phyloP scores from a whole-genome alignment of 2,329 filamentous ascomycete genomes.

The Phialophora expanda region DNA sequence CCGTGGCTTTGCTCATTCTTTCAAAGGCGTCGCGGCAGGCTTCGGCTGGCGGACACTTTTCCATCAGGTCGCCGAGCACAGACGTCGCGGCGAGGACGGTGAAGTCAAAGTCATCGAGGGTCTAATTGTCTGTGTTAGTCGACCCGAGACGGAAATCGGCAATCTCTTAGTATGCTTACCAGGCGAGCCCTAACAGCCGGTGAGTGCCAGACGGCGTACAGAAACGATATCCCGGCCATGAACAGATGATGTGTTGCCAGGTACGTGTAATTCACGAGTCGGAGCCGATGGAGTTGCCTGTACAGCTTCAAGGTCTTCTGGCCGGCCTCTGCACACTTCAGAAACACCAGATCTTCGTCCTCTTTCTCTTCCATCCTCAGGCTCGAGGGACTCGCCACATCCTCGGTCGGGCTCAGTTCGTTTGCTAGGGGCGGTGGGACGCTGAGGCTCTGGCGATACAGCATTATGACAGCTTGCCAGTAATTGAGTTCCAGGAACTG shows the following conservation, averaged over 20 bases:
- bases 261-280: constrained; percentile 94
- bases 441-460: constrained; percentile 87
- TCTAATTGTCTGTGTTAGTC: constrained; percentile 49
- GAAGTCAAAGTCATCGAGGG: constrained; percentile 96
- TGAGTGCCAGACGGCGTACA: constrained; percentile 98
- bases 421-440: constrained; percentile 83
- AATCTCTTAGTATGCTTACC: constrained; percentile 59
- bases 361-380: constrained; percentile 54
- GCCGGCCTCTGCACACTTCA: constrained; percentile 93
- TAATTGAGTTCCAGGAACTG: constrained; percentile 95
- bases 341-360: constrained; percentile 88
- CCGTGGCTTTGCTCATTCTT: constrained; percentile 90
- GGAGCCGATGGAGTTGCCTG: constrained; percentile 82
- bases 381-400: constrained; percentile 62
- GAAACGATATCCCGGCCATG: constrained; percentile 93
- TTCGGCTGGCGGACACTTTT: constrained; percentile 93
- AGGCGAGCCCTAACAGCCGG: constrained; percentile 82
- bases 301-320: constrained; percentile 92
- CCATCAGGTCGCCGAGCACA: constrained; percentile 86
- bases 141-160: not conserved
- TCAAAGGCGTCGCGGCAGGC: constrained; percentile 94
- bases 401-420: constrained; percentile 68
- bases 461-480: constrained; percentile 95
- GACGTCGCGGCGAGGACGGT: constrained; percentile 92
- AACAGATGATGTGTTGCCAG: constrained; percentile 94